Evolutionary conservation across 169 alveolate species (phyloP), one percentile per base, ranked within the genome.

Genomic region (Plasmodium reichenowi): DNA sequence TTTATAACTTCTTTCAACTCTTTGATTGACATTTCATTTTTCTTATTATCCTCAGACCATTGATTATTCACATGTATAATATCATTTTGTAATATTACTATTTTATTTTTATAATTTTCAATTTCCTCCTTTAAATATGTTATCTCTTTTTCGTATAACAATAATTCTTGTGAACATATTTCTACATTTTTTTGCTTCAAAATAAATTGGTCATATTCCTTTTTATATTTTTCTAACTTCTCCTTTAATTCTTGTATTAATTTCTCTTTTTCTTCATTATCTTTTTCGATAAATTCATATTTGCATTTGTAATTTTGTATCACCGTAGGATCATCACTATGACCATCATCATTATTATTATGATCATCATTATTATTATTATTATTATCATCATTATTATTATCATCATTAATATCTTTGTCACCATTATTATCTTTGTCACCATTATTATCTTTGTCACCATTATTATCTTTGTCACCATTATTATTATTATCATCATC

Each of bases 261-360:
- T 47, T 66, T 85, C 63, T 68, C 92, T 64, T 85, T 85, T 63
- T 85, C 68, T 32, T 20, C 13, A 72, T 85, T 85, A 54, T 85
- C 92, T 12, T 48, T 45, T 32, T 24, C 29, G 6, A 85, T 9
- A 0, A 26, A 58, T 13, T 85, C 92, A 7, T 45, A 71, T 52
- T 64, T 71, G 9, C 17, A n/a, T 59, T 85, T 85, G 38, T 71
- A 85, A 17, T 85, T 72, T 13, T 32, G 5, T 9, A 38, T 43
- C 12, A 56, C 0, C 1, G 4, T 63, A 12, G 15, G 26, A 43
- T 43, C 9, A 47, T 24, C 47, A n/a, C 50, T 63, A 24, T 64
- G n/a, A 3, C 12, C 0, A 10, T 12, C 47, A 3, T 43, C 17
- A 47, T 47, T 15, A 1, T 48, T 47, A 7, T 4, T 24, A 13